phyloP scores from a whole-genome alignment of 176 grass and related monocot species.

The Pharus latifolius region DNA sequence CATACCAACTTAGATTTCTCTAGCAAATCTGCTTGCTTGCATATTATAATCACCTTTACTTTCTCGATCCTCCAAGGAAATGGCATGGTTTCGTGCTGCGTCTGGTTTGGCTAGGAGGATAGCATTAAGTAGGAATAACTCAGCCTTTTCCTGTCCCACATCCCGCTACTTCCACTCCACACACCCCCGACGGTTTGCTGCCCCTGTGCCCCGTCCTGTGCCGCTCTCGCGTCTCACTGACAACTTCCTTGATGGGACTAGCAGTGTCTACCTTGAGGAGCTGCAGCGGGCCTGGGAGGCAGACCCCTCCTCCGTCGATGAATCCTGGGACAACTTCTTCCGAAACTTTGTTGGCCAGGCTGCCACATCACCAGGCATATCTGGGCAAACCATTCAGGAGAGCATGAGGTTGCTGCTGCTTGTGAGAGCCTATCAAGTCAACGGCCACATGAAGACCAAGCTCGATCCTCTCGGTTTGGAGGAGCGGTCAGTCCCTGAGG shows the following conservation, averaged over 20 bases:
- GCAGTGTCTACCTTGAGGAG: conserved; percentile 77
- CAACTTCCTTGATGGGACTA: conserved; percentile 76
- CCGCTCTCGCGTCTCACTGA: conserved; percentile 62
- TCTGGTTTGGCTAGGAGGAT: no score
- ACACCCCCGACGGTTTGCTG: background rate
- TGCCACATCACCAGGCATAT: conserved; percentile 27
- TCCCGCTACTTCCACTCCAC: conserved; percentile 38
- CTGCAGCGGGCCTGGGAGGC: conserved; percentile 74
- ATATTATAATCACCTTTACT: no score
- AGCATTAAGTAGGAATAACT: no score
- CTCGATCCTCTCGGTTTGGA: conserved; percentile 74
- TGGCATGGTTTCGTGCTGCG: no score
- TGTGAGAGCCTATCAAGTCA: conserved; percentile 82
- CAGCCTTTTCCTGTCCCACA: no score
- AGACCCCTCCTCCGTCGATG: conserved; percentile 57
- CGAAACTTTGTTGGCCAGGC: conserved; percentile 62
- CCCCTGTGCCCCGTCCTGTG: conserved; percentile 46
- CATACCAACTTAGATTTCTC: no score
- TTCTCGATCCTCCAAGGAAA: no score
- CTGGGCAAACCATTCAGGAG: conserved; percentile 80
- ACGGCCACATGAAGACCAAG: conserved; percentile 79
- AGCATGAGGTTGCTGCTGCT: conserved; percentile 77
- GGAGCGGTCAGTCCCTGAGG: conserved; percentile 41
- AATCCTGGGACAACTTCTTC: conserved; percentile 93
- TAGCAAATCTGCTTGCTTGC: no score